phyloP scores from a whole-genome alignment of 257 asterid species.

The Solanum commersonii region DNA sequence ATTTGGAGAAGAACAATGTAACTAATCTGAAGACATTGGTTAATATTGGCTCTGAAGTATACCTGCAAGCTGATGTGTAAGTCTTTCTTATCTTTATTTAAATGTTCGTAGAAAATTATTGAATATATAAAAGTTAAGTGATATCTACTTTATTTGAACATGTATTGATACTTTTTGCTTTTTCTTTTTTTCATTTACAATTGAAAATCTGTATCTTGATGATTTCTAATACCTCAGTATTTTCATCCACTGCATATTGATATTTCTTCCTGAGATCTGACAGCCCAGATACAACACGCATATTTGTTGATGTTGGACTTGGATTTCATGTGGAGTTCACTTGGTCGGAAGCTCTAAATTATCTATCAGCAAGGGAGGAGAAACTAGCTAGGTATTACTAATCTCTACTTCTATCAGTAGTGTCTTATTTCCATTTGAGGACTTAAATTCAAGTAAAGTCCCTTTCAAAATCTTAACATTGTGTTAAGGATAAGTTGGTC shows the following conservation, averaged over 20 bases:
- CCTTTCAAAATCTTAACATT: background rate
- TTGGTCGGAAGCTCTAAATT: slow-evolving; percentile 80
- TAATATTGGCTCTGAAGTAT: slow-evolving; percentile 88
- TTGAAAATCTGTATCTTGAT: background rate
- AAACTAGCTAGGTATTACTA: slow-evolving; percentile 16
- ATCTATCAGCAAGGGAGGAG: slow-evolving; percentile 45
- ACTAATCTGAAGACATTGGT: slow-evolving; percentile 66
- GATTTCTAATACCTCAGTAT: background rate
- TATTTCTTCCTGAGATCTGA: background rate
- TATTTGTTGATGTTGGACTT: slow-evolving; percentile 82
- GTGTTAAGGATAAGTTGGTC: background rate
- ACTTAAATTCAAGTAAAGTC: background rate
- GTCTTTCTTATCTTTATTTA: slow-evolving; percentile 10
- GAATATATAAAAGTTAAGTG: background rate
- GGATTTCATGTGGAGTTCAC: slow-evolving; percentile 90
- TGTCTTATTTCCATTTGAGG: background rate
- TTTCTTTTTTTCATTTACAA: background rate
- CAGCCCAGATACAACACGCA: slow-evolving; percentile 70
- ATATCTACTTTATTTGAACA: background rate
- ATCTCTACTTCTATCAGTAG: background rate
- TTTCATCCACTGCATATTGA: background rate
- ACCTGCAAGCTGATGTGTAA: slow-evolving; percentile 86
- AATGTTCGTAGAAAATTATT: background rate
- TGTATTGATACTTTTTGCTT: background rate
- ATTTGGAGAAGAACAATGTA: slow-evolving; percentile 72